Percentiles rank a stretch among this genome's conserved stretches.
Evolutionary conservation across 1,284 basidiomycete genomes (phyloP).

Genomic region (Takashimella tepidaria): DNA sequence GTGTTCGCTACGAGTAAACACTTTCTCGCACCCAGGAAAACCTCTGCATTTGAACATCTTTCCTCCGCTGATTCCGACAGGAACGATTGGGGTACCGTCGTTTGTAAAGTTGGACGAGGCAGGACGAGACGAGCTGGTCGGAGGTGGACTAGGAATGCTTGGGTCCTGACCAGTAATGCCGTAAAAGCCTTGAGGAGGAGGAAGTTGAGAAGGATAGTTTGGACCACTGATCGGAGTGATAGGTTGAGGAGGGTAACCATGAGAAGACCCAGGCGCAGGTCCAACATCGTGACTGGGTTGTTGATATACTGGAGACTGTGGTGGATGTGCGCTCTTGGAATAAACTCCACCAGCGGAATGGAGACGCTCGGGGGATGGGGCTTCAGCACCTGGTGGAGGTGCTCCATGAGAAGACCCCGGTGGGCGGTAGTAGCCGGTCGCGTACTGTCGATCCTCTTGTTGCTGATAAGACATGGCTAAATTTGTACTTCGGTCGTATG

Average conservation of each 20-base stretch:
- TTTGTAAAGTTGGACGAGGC: conserved; percentile 23
- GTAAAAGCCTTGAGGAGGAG: conserved; percentile 20
- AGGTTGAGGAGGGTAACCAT: conserved; percentile 35
- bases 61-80: conserved; percentile 46
- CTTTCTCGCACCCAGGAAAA: conserved; percentile 93
- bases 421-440: conserved; percentile 20
- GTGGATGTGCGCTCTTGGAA: conserved; percentile 17
- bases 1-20: conserved; percentile 91
- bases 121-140: conserved; percentile 16
- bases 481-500: conserved; percentile 11
- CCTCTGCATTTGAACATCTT: conserved; percentile 94
- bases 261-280: conserved; percentile 32
- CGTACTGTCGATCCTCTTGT: conserved; percentile 23
- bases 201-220: conserved; percentile 31
- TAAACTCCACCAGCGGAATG: conserved; percentile 29
- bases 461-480: conserved; percentile 19
- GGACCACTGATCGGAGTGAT: conserved; percentile 34
- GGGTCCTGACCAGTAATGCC: conserved; percentile 25
- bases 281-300: conserved; percentile 23
- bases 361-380: conserved; percentile 24
- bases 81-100: conserved; percentile 43
- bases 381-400: conserved; percentile 16
- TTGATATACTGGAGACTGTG: conserved; percentile 24
- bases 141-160: conserved; percentile 29
- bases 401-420: conserved; percentile 33